These are phyloP conservation scores for Hansfordia pulvinata DNA, from an alignment of 2,329 filamentous ascomycete species.

Conservation along the genomic window DNA sequence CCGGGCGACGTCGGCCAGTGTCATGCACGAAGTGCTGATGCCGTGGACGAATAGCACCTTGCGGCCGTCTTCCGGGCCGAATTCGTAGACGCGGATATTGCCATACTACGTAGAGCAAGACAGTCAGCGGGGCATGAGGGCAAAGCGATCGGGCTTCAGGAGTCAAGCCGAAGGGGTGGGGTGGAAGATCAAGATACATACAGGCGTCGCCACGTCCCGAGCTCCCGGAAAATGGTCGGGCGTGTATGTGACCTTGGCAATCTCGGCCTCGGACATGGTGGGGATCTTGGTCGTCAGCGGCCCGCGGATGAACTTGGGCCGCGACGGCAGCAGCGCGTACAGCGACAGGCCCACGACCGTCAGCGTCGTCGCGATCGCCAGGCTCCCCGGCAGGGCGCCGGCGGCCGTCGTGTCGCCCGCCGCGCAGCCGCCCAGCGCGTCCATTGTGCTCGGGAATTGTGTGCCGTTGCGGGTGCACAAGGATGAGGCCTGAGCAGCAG, in stretches of 20 bases:
- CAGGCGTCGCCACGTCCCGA: slow-evolving; percentile 57
- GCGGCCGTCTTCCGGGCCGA: slow-evolving; percentile 57
- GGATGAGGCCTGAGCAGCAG: too few species aligned
- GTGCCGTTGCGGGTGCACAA: too few species aligned
- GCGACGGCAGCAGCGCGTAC: slow-evolving; percentile 23
- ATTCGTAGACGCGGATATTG: slow-evolving; percentile 68
- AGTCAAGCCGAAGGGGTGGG: not conserved
- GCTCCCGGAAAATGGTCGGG: slow-evolving; percentile 58
- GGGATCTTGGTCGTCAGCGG: slow-evolving; percentile 28
- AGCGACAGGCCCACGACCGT: slow-evolving; percentile 25
- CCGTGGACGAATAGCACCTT: slow-evolving; percentile 73
- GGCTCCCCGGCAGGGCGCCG: slow-evolving; percentile 12
- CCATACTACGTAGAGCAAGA: slow-evolving; percentile 50
- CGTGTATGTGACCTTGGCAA: slow-evolving; percentile 37
- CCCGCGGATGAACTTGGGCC: slow-evolving; percentile 24
- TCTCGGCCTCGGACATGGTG: slow-evolving; percentile 19
- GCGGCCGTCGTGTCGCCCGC: too few species aligned
- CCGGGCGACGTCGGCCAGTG: slow-evolving; percentile 53
- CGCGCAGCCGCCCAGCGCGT: too few species aligned
- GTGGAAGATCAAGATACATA: slow-evolving; percentile 15
- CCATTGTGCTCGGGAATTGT: too few species aligned
- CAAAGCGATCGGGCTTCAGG: too few species aligned
- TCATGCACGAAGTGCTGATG: slow-evolving; percentile 70
- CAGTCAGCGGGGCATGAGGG: slow-evolving; percentile 2
- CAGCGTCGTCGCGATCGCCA: slow-evolving; percentile 24